These are phyloP conservation scores for Casuarina cunninghamiana DNA, from an alignment of 306 rosid species.

Conservation along the genomic window DNA sequence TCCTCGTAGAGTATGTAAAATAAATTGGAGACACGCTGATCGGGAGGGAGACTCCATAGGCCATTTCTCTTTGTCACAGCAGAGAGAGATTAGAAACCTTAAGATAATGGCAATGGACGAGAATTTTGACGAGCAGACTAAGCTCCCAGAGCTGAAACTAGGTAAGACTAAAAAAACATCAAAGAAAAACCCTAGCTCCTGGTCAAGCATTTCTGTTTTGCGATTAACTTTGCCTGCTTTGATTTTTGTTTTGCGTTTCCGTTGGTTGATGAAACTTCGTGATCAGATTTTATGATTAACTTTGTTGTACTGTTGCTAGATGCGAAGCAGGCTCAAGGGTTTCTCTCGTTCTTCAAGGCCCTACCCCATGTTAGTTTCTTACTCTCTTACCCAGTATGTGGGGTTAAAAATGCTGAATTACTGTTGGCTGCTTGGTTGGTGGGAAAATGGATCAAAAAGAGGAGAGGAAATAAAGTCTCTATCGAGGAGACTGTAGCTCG, in stretches of 20 bases:
- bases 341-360: slow-evolving; percentile 87
- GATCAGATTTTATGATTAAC: neutral
- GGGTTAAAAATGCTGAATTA: slow-evolving; percentile 4
- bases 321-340: slow-evolving; percentile 95
- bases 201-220: neutral
- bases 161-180: slow-evolving; percentile 35
- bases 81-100: slow-evolving; percentile 29
- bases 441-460: slow-evolving; percentile 8
- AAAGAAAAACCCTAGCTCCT: slow-evolving; percentile 12
- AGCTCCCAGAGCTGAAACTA: slow-evolving; percentile 91
- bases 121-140: slow-evolving; percentile 53
- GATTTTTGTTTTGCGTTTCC: neutral
- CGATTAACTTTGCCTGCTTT: neutral
- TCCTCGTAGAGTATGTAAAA: neutral
- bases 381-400: neutral
- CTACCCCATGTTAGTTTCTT: slow-evolving; percentile 62
- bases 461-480: neutral
- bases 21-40: neutral
- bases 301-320: slow-evolving; percentile 44
- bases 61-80: neutral
- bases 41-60: neutral
- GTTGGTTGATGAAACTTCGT: slow-evolving; percentile 12
- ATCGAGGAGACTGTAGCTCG: neutral
- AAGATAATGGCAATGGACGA: slow-evolving; percentile 52
- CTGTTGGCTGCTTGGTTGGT: slow-evolving; percentile 7